Conservation (phyloP, 1,284 basidiomycete genomes). For the Wallemia mellicola region DNA sequence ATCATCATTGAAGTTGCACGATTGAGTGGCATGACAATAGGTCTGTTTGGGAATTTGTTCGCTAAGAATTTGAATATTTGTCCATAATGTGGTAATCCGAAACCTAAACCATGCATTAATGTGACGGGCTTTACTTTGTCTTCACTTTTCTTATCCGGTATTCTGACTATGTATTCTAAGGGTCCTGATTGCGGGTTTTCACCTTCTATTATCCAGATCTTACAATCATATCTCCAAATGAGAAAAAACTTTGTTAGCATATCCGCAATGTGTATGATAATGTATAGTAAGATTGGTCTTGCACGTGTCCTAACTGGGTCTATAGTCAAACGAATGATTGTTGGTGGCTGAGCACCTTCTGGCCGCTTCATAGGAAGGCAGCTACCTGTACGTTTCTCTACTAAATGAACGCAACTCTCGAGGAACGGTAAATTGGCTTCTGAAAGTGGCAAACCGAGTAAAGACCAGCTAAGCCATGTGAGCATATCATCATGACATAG, state of each 20-base stretch:
- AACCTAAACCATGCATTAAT: conserved; percentile 59
- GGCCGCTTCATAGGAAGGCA: conserved; percentile 22
- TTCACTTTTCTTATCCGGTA: neutral
- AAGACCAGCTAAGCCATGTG: conserved; percentile 57
- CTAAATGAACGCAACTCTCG: conserved; percentile 21
- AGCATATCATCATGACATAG: conserved; percentile 34
- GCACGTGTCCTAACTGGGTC: conserved; percentile 38
- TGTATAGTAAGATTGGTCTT: conserved; percentile 44
- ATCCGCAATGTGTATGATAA: conserved; percentile 24
- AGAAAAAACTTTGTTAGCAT: conserved; percentile 17
- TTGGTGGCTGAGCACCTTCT: neutral
- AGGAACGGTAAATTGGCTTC: conserved; percentile 18
- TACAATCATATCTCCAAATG: conserved; percentile 6
- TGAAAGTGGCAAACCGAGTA: conserved; percentile 27
- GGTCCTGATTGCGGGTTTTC: too few relatives aligned
- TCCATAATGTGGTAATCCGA: conserved; percentile 27
- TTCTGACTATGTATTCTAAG: too few relatives aligned
- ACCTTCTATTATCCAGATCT: neutral
- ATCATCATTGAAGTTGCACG: conserved; percentile 59
- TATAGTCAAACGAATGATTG: conserved; percentile 39
- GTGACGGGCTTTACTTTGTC: conserved; percentile 31
- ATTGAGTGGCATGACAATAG: conserved; percentile 46
- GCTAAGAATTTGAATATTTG: conserved; percentile 16
- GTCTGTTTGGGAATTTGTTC: conserved; percentile 27
- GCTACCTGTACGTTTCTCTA: conserved; percentile 43